Base-by-base conservation (phyloP, 2,329 filamentous ascomycete species). In the Microsporum ferrugineum region DNA sequence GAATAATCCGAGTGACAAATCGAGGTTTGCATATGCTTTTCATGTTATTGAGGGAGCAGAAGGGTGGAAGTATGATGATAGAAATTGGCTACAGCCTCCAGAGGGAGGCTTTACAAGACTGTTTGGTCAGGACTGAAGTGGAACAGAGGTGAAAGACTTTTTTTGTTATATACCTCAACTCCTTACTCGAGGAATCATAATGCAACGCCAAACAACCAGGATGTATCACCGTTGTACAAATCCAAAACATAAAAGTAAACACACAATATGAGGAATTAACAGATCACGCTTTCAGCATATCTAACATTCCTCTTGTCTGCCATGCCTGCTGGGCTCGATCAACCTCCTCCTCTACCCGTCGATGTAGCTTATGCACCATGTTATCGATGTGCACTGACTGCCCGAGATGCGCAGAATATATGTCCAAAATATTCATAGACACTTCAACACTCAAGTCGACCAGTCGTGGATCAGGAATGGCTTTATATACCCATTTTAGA, bases 11-110 rank as follows among this genome's bases (percentile, higher is more conserved):
- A 95, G 91, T 72, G 76, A 81, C 65, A 92, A 89, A 79, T 91
- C 91, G 27, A 81, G 92, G 66, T 95, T 94, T 71, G 96, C 96
- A 60, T 99, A 97, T 75, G 97, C 94, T 0, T 99, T 97, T 73
- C 94, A 99, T 77, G 84, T 95, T 62, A 97, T 97, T 69, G 94
- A 97, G 76, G 88, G 88, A 0, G 82, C 87, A 23, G 78, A 85
- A 49, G 78, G 74, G 10, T 76, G 73, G 73, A 67, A 77, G 60
- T 99, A 97, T 73, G 94, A 97, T 74, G 82, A 82, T 75, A 81
- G 81, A 75, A 99, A 99, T 75, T 97, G 94, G 94, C 75, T 99
- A 72, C 92, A 96, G 77, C 90, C 91, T 62, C 87, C 90, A 0
- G 78, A 80, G 45, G 82, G 82, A 60, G 89, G 89, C 0, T 96